A percentile compares a stretch with the other conserved stretches of the same genome.
Conservation (phyloP, 2,329 filamentous ascomycete genomes). For the Davidsoniella neocaledoniae region DNA sequence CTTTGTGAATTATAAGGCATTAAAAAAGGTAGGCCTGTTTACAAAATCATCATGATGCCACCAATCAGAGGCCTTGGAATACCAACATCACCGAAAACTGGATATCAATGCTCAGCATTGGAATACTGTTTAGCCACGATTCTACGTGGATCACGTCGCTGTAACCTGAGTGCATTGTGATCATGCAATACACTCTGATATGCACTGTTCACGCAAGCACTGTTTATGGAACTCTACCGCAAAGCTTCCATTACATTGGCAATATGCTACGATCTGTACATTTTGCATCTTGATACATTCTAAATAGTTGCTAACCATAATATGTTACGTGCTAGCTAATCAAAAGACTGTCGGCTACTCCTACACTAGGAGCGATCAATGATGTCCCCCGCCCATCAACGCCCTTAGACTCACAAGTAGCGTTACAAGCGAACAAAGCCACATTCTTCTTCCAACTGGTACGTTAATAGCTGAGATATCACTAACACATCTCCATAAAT, state of each 20-base stretch:
- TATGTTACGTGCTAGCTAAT: slow-evolving; percentile 56
- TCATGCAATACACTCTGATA: too few species aligned
- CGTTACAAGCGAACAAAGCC: slow-evolving; percentile 89
- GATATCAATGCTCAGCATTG: neutral
- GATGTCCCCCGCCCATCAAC: slow-evolving; percentile 33
- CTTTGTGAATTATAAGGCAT: slow-evolving; percentile 97
- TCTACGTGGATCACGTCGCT: too few species aligned
- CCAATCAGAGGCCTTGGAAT: neutral
- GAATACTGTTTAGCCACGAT: too few species aligned
- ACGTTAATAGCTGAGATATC: slow-evolving; percentile 20
- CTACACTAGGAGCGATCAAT: slow-evolving; percentile 62
- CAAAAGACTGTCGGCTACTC: slow-evolving; percentile 90
- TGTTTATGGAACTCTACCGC: too few species aligned
- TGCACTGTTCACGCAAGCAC: too few species aligned
- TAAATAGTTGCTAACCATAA: neutral
- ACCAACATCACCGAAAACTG: neutral
- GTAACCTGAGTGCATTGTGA: too few species aligned
- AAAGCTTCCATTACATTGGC: too few species aligned
- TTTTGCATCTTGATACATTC: too few species aligned
- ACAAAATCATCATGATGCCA: neutral
- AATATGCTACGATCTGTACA: too few species aligned
- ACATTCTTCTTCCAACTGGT: slow-evolving; percentile 98
- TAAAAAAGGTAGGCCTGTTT: slow-evolving; percentile 72
- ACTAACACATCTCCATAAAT: neutral
- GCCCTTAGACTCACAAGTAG: slow-evolving; percentile 60